phyloP scores from a whole-genome alignment of 805 yeast genomes.

The Cyberlindnera sargentensis region DNA sequence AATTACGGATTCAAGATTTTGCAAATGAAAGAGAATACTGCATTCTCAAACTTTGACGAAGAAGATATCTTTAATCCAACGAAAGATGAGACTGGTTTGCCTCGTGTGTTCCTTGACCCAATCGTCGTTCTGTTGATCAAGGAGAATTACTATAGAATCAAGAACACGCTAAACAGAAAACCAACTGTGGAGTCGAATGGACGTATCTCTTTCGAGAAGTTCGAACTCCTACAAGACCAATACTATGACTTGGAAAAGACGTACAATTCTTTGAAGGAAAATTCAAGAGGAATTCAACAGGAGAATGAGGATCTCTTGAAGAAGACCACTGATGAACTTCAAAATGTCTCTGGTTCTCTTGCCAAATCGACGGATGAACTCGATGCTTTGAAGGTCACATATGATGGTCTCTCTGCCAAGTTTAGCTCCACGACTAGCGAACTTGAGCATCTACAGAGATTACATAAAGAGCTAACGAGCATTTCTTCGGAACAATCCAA shows the following conservation, averaged over 20 bases:
- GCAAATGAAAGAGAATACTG: conserved; percentile 56
- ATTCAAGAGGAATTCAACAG: conserved; percentile 26
- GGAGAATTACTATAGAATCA: conserved; percentile 63
- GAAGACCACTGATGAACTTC: conserved; percentile 9
- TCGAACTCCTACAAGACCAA: conserved; percentile 27
- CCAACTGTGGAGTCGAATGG: conserved; percentile 69
- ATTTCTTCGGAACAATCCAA: conserved; percentile 30
- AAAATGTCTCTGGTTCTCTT: conserved; percentile 6
- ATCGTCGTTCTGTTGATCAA: conserved; percentile 58
- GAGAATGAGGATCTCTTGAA: conserved; percentile 18
- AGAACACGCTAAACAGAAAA: conserved; percentile 62
- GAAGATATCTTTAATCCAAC: conserved; percentile 41
- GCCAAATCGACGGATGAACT: conserved; percentile 14
- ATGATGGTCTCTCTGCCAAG: conserved; percentile 17
- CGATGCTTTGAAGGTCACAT: conserved; percentile 12
- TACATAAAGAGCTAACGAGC: conserved; percentile 27
- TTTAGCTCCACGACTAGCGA: conserved; percentile 4
- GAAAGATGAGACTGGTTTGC: conserved; percentile 80
- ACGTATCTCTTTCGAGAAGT: conserved; percentile 50
- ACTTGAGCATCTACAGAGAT: conserved; percentile 23
- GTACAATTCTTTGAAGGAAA: conserved; percentile 27
- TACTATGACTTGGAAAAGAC: conserved; percentile 31
- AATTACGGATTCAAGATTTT: conserved; percentile 67
- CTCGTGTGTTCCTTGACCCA: conserved; percentile 67
- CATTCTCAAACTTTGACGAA: conserved; percentile 51